Percentiles rank a stretch among this genome's conserved stretches.
Evolutionary conservation across 805 yeast species (phyloP).

Genomic region (Candida montana): DNA sequence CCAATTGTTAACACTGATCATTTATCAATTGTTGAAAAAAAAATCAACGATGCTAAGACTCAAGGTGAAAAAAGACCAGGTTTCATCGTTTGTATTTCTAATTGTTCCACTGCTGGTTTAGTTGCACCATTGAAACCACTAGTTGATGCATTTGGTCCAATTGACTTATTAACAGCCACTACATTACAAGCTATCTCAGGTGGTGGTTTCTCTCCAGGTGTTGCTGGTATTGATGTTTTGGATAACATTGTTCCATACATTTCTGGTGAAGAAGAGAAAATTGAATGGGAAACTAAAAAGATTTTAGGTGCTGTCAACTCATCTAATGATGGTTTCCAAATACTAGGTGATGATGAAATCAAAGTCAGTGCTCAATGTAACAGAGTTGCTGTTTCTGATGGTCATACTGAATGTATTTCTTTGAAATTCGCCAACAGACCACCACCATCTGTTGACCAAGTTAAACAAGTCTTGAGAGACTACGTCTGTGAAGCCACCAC

Average conservation of each 20-base stretch:
- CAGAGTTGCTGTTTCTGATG: conserved; percentile 95
- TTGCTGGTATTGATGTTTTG: conserved; percentile 87
- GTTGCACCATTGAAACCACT: conserved; percentile 97
- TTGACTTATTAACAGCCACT: conserved; percentile 79
- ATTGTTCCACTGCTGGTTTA: conserved; percentile 97
- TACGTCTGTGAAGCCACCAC: conserved; percentile 80
- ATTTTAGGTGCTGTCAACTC: conserved; percentile 65
- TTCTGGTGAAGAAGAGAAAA: conserved; percentile 95
- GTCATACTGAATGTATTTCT: conserved; percentile 94
- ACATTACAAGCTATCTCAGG: conserved; percentile 98
- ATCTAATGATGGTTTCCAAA: conserved; percentile 49
- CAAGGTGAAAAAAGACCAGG: conserved; percentile 63
- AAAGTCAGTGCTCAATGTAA: conserved; percentile 94
- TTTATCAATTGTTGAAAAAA: conserved; percentile 61
- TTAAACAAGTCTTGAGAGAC: conserved; percentile 62
- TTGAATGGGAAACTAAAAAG: conserved; percentile 97
- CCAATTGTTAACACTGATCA: conserved; percentile 95
- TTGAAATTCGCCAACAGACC: conserved; percentile 76
- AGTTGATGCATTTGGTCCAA: conserved; percentile 84
- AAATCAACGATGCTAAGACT: conserved; percentile 48
- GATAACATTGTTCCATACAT: conserved; percentile 95
- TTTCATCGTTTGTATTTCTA: conserved; percentile 88
- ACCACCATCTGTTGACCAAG: conserved; percentile 78
- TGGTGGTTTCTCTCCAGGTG: conserved; percentile 98
- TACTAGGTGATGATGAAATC: conserved; percentile 62